Evolutionary conservation across 2,329 filamentous ascomycete species (phyloP), one percentile per base, ranked within the genome.

Genomic region (Scedosporium dehoogii): DNA sequence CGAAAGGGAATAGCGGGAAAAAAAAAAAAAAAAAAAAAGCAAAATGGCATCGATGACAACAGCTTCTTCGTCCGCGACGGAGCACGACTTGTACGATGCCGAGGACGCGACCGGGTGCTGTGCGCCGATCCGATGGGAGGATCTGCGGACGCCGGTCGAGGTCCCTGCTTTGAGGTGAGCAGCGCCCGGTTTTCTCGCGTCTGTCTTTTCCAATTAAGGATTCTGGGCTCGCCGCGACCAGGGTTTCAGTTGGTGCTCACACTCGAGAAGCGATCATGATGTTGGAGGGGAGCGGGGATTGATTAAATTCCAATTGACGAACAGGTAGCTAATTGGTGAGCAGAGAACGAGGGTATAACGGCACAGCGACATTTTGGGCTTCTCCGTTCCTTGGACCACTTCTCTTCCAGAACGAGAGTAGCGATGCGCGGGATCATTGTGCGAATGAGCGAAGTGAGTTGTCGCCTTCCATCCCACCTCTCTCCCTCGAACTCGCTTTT

Each of bases 351-450:
- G 55, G 55, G 55, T 58, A 58, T 41, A 38, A 42, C 42, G 48
- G 27, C 29, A 21, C 38, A 3, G 59, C 38, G 18, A 51, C 80
- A 2, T 90, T 91, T 70, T 79, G 76, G 69, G 74, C 83, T 12
- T 81, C 82, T 70, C 89, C 89, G 0, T 73, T 87, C 48, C 74
- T 89, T 46, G 87, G 86, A 0, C 82, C 88, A 0, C 73, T 92
- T 48, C 76, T 92, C 10, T 90, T 92, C 72, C 84, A 89, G 66
- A 92, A 92, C 67, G 83, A 86, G 65, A 82, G 82, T 65, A 90
- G 86, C 62, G 89, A 92, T 71, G 88, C 88, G 62, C 79, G 89
- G 60, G 89, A 92, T 67, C 88, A 92, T 73, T 90, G 88, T 70
- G 89, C 89, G 58, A 91, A 91, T 65, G 89, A 92, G 74, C 78